Conservation (phyloP, 805 yeast genomes). For the Candida montana region DNA sequence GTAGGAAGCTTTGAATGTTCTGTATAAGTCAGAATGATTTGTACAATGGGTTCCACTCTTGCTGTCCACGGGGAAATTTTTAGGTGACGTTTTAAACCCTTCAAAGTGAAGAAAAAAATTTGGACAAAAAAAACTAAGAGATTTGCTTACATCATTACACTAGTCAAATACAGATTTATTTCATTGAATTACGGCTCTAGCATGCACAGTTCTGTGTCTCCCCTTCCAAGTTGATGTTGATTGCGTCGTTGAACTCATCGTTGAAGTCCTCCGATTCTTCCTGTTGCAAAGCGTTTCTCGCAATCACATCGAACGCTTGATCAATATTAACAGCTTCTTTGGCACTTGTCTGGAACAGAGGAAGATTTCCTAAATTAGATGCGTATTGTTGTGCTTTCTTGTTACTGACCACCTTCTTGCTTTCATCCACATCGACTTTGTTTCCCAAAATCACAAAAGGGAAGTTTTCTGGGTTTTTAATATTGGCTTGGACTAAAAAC, state of each 20-base stretch:
- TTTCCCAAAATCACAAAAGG: slow-evolving; percentile 95
- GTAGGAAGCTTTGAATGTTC: no score
- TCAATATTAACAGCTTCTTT: slow-evolving; percentile 94
- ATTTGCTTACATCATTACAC: no score
- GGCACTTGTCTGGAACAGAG: slow-evolving; percentile 96
- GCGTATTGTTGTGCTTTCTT: slow-evolving; percentile 60
- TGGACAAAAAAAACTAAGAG: no score
- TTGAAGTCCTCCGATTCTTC: slow-evolving; percentile 87
- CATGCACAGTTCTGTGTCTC: slow-evolving; percentile 37
- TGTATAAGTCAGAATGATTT: no score
- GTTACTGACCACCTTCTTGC: slow-evolving; percentile 64
- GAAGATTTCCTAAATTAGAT: slow-evolving; percentile 66
- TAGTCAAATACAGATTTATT: background rate
- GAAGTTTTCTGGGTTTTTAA: slow-evolving; percentile 88
- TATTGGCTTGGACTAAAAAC: slow-evolving; percentile 88
- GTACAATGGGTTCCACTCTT: no score
- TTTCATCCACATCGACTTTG: slow-evolving; percentile 91
- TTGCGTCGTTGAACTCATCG: slow-evolving; percentile 95
- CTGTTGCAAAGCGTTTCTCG: slow-evolving; percentile 92
- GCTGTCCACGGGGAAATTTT: no score
- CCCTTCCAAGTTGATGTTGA: slow-evolving; percentile 86
- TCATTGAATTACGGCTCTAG: background rate
- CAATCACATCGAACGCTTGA: slow-evolving; percentile 92
- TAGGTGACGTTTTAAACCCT: no score
- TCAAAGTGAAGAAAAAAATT: no score